These are phyloP conservation scores for Dioscorea alata DNA, from an alignment of 106 monocot genomes.

Conservation along the genomic window DNA sequence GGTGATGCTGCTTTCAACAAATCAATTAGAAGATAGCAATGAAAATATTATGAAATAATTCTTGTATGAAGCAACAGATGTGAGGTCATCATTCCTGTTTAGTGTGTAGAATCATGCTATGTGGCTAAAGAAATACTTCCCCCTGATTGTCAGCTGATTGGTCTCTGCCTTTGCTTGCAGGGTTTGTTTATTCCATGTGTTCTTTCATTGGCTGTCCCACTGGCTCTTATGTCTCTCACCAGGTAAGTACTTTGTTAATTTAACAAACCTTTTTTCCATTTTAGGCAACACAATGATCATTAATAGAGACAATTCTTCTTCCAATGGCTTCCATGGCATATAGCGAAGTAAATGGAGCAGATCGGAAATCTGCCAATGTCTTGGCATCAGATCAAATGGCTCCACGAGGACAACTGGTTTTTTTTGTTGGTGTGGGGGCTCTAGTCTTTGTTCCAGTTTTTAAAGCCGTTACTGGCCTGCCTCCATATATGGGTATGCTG, in stretches of 20 bases:
- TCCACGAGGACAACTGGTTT: slow-evolving; percentile 92
- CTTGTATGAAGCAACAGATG: no score
- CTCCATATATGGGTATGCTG: slow-evolving; percentile 94
- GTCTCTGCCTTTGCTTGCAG: slow-evolving; percentile 26
- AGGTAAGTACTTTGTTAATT: slow-evolving; percentile 36
- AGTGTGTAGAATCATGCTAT: no score
- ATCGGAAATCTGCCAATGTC: slow-evolving; percentile 37
- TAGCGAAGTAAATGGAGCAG: slow-evolving; percentile 77
- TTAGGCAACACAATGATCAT: background rate
- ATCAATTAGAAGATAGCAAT: no score
- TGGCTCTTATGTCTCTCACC: slow-evolving; percentile 95
- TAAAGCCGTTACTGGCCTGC: slow-evolving; percentile 81
- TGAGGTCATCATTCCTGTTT: no score
- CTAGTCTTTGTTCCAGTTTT: slow-evolving; percentile 87
- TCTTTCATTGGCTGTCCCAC: slow-evolving; percentile 82
- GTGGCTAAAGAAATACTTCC: no score
- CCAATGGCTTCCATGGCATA: slow-evolving; percentile 6
- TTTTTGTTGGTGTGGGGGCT: slow-evolving; percentile 82
- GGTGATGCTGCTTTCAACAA: no score
- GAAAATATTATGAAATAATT: no score
- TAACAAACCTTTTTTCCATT: background rate
- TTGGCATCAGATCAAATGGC: slow-evolving; percentile 94
- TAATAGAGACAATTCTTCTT: background rate
- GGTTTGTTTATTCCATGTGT: slow-evolving; percentile 80
- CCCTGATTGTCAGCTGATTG: background rate